A percentile compares a stretch with the other conserved stretches of the same genome.
phyloP scores from a whole-genome alignment of 768 basidiomycete species.

The Termitomyces sp. region DNA sequence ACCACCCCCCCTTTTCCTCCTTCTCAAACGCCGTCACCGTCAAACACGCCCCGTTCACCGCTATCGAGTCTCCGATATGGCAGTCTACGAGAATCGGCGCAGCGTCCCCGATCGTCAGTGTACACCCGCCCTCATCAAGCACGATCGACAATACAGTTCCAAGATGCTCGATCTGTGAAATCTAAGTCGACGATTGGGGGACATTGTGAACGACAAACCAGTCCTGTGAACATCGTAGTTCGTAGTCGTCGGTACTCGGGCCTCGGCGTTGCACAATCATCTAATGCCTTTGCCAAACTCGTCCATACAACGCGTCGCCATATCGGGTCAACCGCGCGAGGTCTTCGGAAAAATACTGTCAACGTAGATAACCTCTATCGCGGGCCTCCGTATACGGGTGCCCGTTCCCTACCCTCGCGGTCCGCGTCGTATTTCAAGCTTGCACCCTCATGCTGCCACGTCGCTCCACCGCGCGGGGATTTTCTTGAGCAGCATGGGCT shows the following conservation, averaged over 20 bases:
- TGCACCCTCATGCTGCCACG: no score
- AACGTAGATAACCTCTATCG: no score
- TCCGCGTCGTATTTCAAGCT: no score
- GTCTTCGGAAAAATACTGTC: neutral
- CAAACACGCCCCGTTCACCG: slow-evolving; percentile 84
- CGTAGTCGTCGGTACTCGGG: no score
- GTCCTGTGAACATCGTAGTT: slow-evolving; percentile 70
- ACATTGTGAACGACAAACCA: slow-evolving; percentile 39
- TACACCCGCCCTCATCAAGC: slow-evolving; percentile 74
- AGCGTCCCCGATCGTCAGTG: slow-evolving; percentile 71
- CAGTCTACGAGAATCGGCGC: slow-evolving; percentile 82
- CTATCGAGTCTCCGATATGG: slow-evolving; percentile 91
- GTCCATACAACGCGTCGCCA: neutral
- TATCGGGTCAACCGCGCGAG: neutral
- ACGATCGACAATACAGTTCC: slow-evolving; percentile 69
- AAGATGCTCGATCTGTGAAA: slow-evolving; percentile 80
- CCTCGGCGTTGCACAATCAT: neutral
- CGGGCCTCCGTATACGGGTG: no score
- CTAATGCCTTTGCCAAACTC: slow-evolving; percentile 11
- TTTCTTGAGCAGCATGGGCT: neutral
- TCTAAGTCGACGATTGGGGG: no score
- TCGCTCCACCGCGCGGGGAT: neutral
- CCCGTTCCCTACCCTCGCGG: no score
- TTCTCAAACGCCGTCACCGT: slow-evolving; percentile 86
- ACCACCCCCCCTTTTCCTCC: slow-evolving; percentile 66